Evolutionary conservation across 2,329 filamentous ascomycete genomes (phyloP).

Genomic region (Trichoderma afroharzianum): DNA sequence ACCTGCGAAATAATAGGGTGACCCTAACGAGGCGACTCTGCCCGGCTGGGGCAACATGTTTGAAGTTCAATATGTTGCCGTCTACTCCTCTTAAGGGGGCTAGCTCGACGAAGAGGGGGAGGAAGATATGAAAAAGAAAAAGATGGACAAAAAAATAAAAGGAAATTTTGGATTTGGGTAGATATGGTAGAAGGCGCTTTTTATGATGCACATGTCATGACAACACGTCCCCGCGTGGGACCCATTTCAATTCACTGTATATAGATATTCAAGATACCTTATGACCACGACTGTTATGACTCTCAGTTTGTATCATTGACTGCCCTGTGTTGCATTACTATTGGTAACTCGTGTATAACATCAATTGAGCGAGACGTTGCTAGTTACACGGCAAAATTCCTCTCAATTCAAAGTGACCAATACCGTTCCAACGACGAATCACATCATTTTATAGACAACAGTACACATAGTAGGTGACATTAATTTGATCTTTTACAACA

Average conservation of each 20-base stretch:
- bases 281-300: constrained; percentile 10
- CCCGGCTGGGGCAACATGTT: constrained; percentile 40
- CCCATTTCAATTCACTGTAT: constrained; percentile 1
- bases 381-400: background rate
- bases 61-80: constrained; percentile 39
- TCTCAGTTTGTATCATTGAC: background rate
- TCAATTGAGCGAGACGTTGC: background rate
- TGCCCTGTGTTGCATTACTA: background rate
- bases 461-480: constrained; percentile 10
- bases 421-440: background rate
- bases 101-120: background rate
- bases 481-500: constrained; percentile 14
- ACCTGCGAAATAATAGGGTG: constrained; percentile 25
- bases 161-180: background rate
- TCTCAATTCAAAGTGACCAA: background rate
- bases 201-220: background rate
- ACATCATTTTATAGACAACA: background rate
- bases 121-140: background rate
- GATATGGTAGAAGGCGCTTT: background rate
- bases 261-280: background rate
- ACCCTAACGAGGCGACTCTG: constrained; percentile 32
- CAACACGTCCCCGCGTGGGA: background rate
- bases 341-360: background rate
- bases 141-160: background rate
- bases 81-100: constrained; percentile 29